Evolutionary conservation across 805 yeast species (phyloP).

Genomic region (Candida xiaguanensis): DNA sequence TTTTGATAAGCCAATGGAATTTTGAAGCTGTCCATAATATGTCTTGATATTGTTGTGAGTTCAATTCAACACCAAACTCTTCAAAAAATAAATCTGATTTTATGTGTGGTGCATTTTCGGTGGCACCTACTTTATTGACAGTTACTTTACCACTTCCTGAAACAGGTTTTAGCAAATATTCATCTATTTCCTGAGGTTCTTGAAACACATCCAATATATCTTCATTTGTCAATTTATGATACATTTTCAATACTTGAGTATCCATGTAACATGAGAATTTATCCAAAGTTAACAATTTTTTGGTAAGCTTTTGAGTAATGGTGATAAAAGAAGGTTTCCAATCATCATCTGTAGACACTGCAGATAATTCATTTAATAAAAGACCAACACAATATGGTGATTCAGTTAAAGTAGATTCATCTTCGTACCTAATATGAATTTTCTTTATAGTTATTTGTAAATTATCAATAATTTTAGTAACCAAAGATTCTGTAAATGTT

Average conservation of each 20-base stretch:
- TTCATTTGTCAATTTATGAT: slow-evolving; percentile 43
- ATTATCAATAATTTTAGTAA: slow-evolving; percentile 90
- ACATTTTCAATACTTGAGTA: slow-evolving; percentile 41
- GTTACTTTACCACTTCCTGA: slow-evolving; percentile 83
- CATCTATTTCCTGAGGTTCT: slow-evolving; percentile 17
- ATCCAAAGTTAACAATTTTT: slow-evolving; percentile 72
- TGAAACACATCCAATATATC: slow-evolving; percentile 48
- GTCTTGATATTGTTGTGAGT: slow-evolving; percentile 81
- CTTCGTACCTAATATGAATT: slow-evolving; percentile 92
- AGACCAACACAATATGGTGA: slow-evolving; percentile 79
- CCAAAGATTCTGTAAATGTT: slow-evolving; percentile 78
- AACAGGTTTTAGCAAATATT: slow-evolving; percentile 75
- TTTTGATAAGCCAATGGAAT: slow-evolving; percentile 71
- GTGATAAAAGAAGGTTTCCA: slow-evolving; percentile 88
- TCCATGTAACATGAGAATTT: slow-evolving; percentile 82
- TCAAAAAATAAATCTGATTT: slow-evolving; percentile 76
- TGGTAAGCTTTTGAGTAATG: slow-evolving; percentile 59
- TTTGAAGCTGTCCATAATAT: slow-evolving; percentile 77
- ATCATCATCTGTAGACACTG: slow-evolving; percentile 78
- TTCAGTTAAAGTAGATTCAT: slow-evolving; percentile 64
- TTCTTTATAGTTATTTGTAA: slow-evolving; percentile 86
- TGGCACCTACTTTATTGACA: slow-evolving; percentile 73
- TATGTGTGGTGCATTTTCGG: slow-evolving; percentile 64
- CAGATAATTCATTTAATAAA: slow-evolving; percentile 81
- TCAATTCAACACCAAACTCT: slow-evolving; percentile 83